Evolutionary conservation across 768 basidiomycete genomes (phyloP), one percentile per base, ranked within the genome.

Genomic region (Boletus insuetus): DNA sequence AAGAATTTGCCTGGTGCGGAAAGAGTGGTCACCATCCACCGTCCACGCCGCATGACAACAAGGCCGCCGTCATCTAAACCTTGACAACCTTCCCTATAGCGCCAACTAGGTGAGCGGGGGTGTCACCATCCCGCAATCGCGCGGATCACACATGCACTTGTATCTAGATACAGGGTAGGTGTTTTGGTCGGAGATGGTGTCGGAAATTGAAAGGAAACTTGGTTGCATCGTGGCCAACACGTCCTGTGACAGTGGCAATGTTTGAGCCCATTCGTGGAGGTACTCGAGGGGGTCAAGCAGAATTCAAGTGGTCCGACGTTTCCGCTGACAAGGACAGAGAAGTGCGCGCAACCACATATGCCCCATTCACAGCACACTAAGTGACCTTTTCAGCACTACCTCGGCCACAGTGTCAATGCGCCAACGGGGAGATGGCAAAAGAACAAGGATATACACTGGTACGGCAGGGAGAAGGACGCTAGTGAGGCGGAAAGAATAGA

Each of bases 341-440:
- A 77, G 94, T 93, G 49, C 48, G 74, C 61, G 43, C 34, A 24
- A 39, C 46, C 38, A 43, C 22, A 1, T 13, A 38, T 19, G 14
- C 42, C 7, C n/a, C 46, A 17, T 53, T 19, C 12, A 19, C 47
- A 22, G 29, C 17, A 32, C 46, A n/a, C 54, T 50, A 44, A 58
- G 31, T 34, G 24, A 46, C 46, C 6, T 54, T 29, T 47, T 14
- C 65, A 98, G 88, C 87, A 97, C 73, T 98, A 98, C 71, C 84
- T 98, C 3, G 95, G 95, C 6, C 92, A 96, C 69, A 91, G 91
- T 50, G 83, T 97, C 74, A 95, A 95, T 66, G 95, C 95, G 3
- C 95, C 95, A 0, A 91, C 91, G 1, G 95, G 95, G 2, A 79
- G 95, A 45, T 98, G 95, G 95, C 95, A 97, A 74, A 95, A 95